Evolutionary conservation across 495 filamentous ascomycete species (phyloP).

Genomic region (Neurospora cerealis): DNA sequence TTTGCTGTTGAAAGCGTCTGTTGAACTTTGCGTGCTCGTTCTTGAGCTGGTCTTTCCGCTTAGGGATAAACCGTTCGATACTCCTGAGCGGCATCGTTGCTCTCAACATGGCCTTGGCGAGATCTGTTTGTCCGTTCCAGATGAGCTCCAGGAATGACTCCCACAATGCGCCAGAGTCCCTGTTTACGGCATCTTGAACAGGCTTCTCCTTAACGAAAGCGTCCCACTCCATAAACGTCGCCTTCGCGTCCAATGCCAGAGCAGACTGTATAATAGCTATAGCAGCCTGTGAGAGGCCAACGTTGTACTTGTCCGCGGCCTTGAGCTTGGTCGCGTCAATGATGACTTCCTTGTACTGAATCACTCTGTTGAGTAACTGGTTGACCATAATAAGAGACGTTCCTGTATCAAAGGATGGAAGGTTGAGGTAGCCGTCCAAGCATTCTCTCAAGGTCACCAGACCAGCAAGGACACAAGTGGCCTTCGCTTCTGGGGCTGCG

Average conservation of each 20-base stretch:
- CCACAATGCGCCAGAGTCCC: slow-evolving; percentile 63
- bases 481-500: slow-evolving; percentile 25
- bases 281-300: slow-evolving; percentile 32
- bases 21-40: slow-evolving; percentile 55
- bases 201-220: slow-evolving; percentile 46
- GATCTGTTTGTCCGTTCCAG: slow-evolving; percentile 46
- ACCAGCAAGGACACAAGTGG: slow-evolving; percentile 37
- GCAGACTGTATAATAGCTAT: slow-evolving; percentile 61
- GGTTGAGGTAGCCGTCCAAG: slow-evolving; percentile 32
- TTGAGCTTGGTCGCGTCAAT: slow-evolving; percentile 29
- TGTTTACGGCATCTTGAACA: slow-evolving; percentile 57
- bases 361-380: slow-evolving; percentile 37
- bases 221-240: slow-evolving; percentile 59
- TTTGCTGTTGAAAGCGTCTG: slow-evolving; percentile 55
- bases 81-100: slow-evolving; percentile 58
- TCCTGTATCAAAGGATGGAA: slow-evolving; percentile 31
- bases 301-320: slow-evolving; percentile 23
- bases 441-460: slow-evolving; percentile 35
- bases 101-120: slow-evolving; percentile 62
- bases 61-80: slow-evolving; percentile 59
- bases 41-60: slow-evolving; percentile 38
- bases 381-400: slow-evolving; percentile 43
- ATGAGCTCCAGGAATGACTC: slow-evolving; percentile 61
- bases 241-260: slow-evolving; percentile 65
- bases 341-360: slow-evolving; percentile 38